These are phyloP conservation scores for Rhodamnia argentea DNA, from an alignment of 345 rosid species.

Conservation along the genomic window DNA sequence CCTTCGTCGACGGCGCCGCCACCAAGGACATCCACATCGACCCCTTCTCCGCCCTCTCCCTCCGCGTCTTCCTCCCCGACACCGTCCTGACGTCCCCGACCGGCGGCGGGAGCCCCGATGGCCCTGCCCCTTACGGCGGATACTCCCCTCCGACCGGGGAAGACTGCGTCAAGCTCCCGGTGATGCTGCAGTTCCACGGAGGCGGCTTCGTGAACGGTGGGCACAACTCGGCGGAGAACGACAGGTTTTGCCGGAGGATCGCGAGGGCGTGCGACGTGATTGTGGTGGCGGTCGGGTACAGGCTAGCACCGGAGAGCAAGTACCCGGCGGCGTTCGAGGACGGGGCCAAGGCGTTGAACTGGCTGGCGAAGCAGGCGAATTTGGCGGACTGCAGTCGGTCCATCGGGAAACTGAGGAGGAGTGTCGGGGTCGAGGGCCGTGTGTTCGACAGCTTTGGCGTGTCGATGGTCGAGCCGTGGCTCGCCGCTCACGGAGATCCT, in stretches of 20 bases:
- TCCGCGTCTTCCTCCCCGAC: slow-evolving; percentile 85
- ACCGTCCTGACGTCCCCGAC: slow-evolving; percentile 45
- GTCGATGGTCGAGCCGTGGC: slow-evolving; percentile 87
- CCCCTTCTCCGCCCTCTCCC: slow-evolving; percentile 62
- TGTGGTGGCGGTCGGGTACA: slow-evolving; percentile 78
- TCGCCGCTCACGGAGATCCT: slow-evolving; percentile 89
- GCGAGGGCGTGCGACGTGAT: slow-evolving; percentile 70
- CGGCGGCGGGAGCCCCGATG: background rate
- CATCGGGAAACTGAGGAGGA: slow-evolving; percentile 9
- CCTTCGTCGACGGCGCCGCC: slow-evolving; percentile 83
- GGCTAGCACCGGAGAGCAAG: slow-evolving; percentile 76
- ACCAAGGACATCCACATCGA: slow-evolving; percentile 93
- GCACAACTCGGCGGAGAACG: slow-evolving; percentile 51
- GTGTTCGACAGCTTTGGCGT: slow-evolving; percentile 60
- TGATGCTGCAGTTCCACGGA: slow-evolving; percentile 90
- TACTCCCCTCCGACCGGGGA: slow-evolving; percentile 36
- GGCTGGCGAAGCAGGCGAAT: slow-evolving; percentile 78
- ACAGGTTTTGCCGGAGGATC: slow-evolving; percentile 59
- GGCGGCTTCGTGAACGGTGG: slow-evolving; percentile 87
- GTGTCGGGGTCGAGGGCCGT: background rate
- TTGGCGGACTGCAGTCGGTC: slow-evolving; percentile 41
- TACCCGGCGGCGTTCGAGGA: slow-evolving; percentile 84
- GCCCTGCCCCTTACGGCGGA: slow-evolving; percentile 29
- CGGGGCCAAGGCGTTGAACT: slow-evolving; percentile 66
- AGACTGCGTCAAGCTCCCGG: slow-evolving; percentile 46